Base-by-base conservation (phyloP, 257 asterid species). In the Ligustrum vulgare region DNA sequence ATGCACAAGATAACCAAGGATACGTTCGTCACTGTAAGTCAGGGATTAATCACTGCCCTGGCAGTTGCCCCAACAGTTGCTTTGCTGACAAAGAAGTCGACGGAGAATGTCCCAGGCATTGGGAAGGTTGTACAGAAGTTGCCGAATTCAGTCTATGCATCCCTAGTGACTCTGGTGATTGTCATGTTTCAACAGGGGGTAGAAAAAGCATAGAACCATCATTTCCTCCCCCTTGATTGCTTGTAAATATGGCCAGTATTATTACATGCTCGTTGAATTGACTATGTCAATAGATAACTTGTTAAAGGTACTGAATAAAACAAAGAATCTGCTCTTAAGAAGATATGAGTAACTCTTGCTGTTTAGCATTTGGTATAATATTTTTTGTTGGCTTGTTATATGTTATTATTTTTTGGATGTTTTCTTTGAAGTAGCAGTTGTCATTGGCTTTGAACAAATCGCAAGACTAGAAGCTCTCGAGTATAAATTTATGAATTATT, bases 51-150 rank as follows among this genome's bases (percentile, higher is more conserved):
- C 16, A 70, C 91, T 60, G 71, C 96, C 20, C 77, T 94, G 81
- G 98, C 97, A 22, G 93, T 87, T 22, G 97, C 97, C 72, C 98
- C 98, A 67, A 84, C 97, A 1, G 81, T 94, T 65, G 98, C 98
- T 68, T 0, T 94, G 80, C 81, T 92, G 16, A 90, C 97, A 33
- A 92, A 92, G 82, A 86, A 88, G 88, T 63, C 97, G 0, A 90
- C 97, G 12, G 98, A 94, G 84, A 93, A 96, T 36, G 89, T 92
- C 22, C 98, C 97, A 0, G 90, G 84, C 16, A 86, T 94, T 2
- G 98, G 98, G 4, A 92, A 87, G 51, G 91, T 92, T 47, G 94
- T 94, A 72, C 89, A 90, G 87, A 92, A 90, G 80, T 34, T 94
- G 72, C 98, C 97, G 22, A 89, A 16, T 76, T 86, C 98, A 8